Percentiles rank a stretch among this genome's conserved stretches.
phyloP scores from a whole-genome alignment of 1,284 basidiomycete species.

The Cryptococcus sp. region DNA sequence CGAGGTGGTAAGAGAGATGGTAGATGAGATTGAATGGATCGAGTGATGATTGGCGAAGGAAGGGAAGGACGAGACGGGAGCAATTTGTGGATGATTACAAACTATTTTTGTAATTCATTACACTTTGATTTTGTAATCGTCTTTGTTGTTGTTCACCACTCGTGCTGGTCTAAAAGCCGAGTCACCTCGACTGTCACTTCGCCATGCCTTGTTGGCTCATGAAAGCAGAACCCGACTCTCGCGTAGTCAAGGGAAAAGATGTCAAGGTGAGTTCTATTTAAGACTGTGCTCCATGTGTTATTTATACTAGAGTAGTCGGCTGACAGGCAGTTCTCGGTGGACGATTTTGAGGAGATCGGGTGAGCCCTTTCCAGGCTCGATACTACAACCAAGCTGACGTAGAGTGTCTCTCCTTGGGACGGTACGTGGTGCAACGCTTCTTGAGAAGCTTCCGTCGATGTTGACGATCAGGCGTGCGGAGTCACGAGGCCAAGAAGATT shows the following conservation, averaged over 20 bases:
- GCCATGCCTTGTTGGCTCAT: too few relatives aligned
- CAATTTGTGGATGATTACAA: too few relatives aligned
- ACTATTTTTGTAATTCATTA: too few relatives aligned
- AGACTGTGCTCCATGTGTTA: background rate
- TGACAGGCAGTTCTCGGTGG: constrained; percentile 69
- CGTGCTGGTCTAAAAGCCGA: too few relatives aligned
- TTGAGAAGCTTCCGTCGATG: too few relatives aligned
- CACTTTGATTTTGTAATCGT: too few relatives aligned
- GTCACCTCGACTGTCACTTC: too few relatives aligned
- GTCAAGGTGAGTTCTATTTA: constrained; percentile 59
- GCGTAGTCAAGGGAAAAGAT: constrained; percentile 82
- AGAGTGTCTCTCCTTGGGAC: constrained; percentile 77
- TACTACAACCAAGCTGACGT: constrained; percentile 4
- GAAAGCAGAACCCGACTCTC: constrained; percentile 85
- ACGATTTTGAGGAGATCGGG: constrained; percentile 70
- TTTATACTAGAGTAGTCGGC: background rate
- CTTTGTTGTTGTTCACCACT: too few relatives aligned
- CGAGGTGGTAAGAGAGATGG: background rate
- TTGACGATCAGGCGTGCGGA: constrained; percentile 58
- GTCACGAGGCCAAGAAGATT: constrained; percentile 83
- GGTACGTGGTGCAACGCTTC: constrained; percentile 50
- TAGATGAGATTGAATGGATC: background rate
- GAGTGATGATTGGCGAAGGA: background rate
- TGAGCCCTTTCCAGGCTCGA: constrained; percentile 10
- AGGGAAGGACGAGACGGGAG: too few relatives aligned